Evolutionary conservation across 2,329 filamentous ascomycete species (phyloP).

Genomic region (Metarhizium brunneum): DNA sequence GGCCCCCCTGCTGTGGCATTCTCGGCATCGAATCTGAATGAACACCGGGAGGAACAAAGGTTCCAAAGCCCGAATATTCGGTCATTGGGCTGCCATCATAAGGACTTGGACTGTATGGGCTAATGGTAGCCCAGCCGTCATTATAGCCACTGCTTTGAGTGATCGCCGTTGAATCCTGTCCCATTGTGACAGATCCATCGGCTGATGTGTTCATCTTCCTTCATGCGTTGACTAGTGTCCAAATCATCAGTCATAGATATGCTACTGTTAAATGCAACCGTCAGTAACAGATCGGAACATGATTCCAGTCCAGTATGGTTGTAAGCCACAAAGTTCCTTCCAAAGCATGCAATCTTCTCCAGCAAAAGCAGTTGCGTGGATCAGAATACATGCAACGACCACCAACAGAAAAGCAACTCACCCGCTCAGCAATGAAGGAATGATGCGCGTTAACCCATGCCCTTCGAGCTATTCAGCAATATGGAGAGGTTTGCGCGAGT

Average conservation of each 20-base stretch:
- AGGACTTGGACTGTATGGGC: constrained; percentile 54
- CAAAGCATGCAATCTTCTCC: no score
- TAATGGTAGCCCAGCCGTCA: constrained; percentile 48
- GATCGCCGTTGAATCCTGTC: constrained; percentile 20
- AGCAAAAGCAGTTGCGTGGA: no score
- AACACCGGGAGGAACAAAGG: constrained; percentile 45
- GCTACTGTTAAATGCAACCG: neutral
- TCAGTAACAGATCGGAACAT: neutral
- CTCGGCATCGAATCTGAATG: constrained; percentile 40
- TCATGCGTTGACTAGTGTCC: constrained; percentile 3
- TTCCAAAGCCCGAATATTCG: constrained; percentile 51
- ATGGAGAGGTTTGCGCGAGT: neutral
- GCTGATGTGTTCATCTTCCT: constrained; percentile 24
- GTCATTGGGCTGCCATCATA: constrained; percentile 44
- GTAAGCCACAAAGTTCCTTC: neutral
- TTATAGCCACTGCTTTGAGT: constrained; percentile 21
- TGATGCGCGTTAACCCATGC: neutral
- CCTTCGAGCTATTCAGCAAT: neutral
- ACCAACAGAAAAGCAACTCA: no score
- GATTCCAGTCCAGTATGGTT: neutral
- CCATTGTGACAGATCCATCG: constrained; percentile 22
- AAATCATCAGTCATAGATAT: neutral
- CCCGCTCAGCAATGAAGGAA: no score
- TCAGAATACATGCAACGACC: no score
- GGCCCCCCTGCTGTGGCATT: constrained; percentile 46